phyloP scores from a whole-genome alignment of 1,139 yeast species.

The Entelexis sorbosivorans region DNA sequence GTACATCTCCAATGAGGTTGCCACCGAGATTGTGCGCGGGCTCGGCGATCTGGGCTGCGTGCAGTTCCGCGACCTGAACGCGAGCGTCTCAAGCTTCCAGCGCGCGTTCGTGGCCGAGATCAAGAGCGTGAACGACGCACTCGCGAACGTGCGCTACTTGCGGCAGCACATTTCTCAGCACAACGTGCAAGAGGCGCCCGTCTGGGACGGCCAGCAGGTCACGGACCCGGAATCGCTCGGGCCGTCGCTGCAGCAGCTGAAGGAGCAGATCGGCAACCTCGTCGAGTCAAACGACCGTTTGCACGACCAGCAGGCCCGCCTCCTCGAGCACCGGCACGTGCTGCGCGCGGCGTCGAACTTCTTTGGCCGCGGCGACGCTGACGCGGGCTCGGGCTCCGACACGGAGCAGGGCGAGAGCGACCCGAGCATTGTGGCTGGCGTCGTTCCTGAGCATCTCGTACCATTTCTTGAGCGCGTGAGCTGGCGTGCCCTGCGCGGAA shows the following conservation, averaged over 20 bases:
- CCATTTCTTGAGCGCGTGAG: conserved; percentile 69
- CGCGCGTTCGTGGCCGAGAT: conserved; percentile 79
- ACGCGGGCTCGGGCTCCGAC: neutral
- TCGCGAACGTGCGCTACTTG: conserved; percentile 43
- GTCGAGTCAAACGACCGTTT: conserved; percentile 46
- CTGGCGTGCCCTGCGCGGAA: conserved; percentile 91
- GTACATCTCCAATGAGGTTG: conserved; percentile 81
- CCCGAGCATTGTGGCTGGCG: conserved; percentile 65
- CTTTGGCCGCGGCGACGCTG: conserved; percentile 35
- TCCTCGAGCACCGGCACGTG: conserved; percentile 57
- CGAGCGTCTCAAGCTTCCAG: conserved; percentile 72
- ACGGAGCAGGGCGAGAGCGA: neutral
- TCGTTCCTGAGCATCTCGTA: conserved; percentile 59
- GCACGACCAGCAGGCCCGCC: conserved; percentile 43
- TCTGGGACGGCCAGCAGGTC: conserved; percentile 23
- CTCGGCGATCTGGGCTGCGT: conserved; percentile 77
- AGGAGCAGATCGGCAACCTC: conserved; percentile 48
- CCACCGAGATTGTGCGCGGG: conserved; percentile 77
- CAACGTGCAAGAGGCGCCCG: conserved; percentile 18
- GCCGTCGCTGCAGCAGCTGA: conserved; percentile 53
- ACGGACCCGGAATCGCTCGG: conserved; percentile 63
- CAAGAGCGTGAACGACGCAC: conserved; percentile 50
- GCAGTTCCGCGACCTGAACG: conserved; percentile 80
- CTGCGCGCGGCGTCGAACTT: conserved; percentile 60
- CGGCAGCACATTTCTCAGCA: conserved; percentile 13